Evolutionary conservation across 1,284 basidiomycete genomes (phyloP).

Genomic region (Kwoniella shivajii): DNA sequence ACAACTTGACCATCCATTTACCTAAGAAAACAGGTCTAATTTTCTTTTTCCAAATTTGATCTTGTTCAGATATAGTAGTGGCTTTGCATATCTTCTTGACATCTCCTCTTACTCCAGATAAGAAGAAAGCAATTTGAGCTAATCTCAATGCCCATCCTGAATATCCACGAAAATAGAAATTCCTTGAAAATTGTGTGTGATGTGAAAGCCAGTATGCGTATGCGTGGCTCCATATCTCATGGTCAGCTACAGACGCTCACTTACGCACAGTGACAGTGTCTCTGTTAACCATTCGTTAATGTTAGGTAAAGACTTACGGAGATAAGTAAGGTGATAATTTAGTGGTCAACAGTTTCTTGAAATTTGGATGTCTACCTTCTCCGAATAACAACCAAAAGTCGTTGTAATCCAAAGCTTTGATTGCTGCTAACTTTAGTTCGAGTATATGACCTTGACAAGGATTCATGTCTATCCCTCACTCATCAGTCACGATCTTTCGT

Average conservation of each 20-base stretch:
- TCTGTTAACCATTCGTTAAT: constrained; percentile 1
- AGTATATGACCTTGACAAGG: constrained; percentile 73
- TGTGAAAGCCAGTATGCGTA: constrained; percentile 69
- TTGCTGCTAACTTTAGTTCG: constrained; percentile 74
- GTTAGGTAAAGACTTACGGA: constrained; percentile 57
- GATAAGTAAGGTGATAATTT: constrained; percentile 73
- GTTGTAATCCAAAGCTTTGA: constrained; percentile 65
- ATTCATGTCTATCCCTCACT: constrained; percentile 46
- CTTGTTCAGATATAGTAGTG: constrained; percentile 64
- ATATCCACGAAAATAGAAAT: constrained; percentile 76
- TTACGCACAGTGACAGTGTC: not conserved
- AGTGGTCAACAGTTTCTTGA: constrained; percentile 67
- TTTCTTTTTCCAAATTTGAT: constrained; percentile 64
- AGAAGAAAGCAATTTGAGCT: constrained; percentile 63
- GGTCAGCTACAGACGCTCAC: not conserved
- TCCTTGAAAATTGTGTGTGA: constrained; percentile 63
- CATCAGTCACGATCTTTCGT: not conserved
- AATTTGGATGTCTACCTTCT: constrained; percentile 64
- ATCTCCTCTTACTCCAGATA: constrained; percentile 65
- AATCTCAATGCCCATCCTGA: constrained; percentile 71
- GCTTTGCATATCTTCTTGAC: constrained; percentile 65
- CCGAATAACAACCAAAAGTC: constrained; percentile 77
- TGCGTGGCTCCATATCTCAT: constrained; percentile 32
- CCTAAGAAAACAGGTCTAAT: constrained; percentile 70
- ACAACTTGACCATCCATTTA: constrained; percentile 62